Evolutionary conservation across 2,329 filamentous ascomycete genomes (phyloP), one percentile per base, ranked within the genome.

Genomic region (Trichophyton verrucosum): DNA sequence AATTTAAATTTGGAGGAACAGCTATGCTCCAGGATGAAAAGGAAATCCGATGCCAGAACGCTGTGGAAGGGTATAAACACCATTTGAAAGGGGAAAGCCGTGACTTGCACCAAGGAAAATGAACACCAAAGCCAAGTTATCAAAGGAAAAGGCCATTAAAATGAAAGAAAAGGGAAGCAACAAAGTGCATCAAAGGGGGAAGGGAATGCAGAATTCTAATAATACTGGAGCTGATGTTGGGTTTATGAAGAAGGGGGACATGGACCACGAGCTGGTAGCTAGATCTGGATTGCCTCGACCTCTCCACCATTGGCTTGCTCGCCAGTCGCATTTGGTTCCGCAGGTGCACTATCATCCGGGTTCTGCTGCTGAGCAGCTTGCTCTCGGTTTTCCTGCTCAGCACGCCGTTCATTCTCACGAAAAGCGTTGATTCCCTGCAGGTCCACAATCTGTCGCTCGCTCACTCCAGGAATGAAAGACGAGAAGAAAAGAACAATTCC

Each of bases 401-500:
- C 22, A 33, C 57, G 42, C 40, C 60, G 53, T 24, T 47, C 57
- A 24, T 60, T 51, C 40, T 63, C 60, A 17, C 49, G 49, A 44
- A 68, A 70, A 17, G 74, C 74, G 64, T 80, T 76, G 15, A 79
- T 75, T 59, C 80, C 78, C 65, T 81, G 78, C 61, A 80, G 75
- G 27, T 80, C 82, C 64, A 78, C 74, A 13, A 86, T 80, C 68
- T 84, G 81, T 6, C 81, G 74, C 68, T 86, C 83, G 0, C 83
- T 83, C 27, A 86, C 76, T 0, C 83, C 83, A 0, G 83, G 83
- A 68, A 83, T 80, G 57, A 86, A 68, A 69, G 81, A 84, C 0
- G 82, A 83, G 38, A 86, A 68, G 62, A 86, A 83, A n/a, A 86
- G 73, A n/a, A 81, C 81, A 46, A 82, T 67, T 1, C 80, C 80